A percentile compares a stretch with the other conserved stretches of the same genome.
These are phyloP conservation scores for Chaetomidium leptoderma DNA, from an alignment of 495 filamentous ascomycete genomes.

Conservation along the genomic window DNA sequence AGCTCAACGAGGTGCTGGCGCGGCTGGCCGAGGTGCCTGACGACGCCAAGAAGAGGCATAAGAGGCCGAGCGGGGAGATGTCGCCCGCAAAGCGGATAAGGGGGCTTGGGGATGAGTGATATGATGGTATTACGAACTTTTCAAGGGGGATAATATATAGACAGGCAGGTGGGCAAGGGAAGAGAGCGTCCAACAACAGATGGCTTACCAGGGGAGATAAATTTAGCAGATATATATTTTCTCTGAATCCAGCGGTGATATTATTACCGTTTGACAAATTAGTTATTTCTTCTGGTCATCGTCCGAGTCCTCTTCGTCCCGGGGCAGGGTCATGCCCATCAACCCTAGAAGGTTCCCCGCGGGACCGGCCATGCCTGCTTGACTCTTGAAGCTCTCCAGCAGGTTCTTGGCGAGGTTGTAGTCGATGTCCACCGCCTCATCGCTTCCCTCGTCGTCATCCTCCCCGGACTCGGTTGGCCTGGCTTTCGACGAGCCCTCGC, in stretches of 20 bases:
- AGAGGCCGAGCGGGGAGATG: constrained; percentile 33
- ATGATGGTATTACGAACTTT: too few species aligned
- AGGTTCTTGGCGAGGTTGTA: constrained; percentile 87
- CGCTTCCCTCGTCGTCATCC: constrained; percentile 39
- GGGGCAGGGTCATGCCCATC: constrained; percentile 75
- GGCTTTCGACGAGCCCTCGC: constrained; percentile 13
- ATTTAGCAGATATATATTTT: not conserved
- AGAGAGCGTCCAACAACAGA: too few species aligned
- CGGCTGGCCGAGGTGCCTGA: constrained; percentile 37
- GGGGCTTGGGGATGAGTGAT: constrained; percentile 4
- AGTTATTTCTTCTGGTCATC: constrained; percentile 8
- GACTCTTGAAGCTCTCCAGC: constrained; percentile 85
- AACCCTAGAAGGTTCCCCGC: constrained; percentile 78
- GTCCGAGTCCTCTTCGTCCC: constrained; percentile 60
- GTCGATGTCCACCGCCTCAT: constrained; percentile 65
- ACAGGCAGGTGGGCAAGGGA: too few species aligned
- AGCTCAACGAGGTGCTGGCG: constrained; percentile 34
- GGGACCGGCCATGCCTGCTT: constrained; percentile 78
- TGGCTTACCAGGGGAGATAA: too few species aligned
- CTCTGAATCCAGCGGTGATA: too few species aligned
- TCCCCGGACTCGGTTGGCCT: constrained; percentile 19
- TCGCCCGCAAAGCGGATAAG: constrained; percentile 33
- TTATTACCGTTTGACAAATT: too few species aligned
- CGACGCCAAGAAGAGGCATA: constrained; percentile 28
- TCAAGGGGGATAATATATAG: too few species aligned